phyloP scores from a whole-genome alignment of 2,329 filamentous ascomycete genomes.

The Penicillium sclerotigenum region DNA sequence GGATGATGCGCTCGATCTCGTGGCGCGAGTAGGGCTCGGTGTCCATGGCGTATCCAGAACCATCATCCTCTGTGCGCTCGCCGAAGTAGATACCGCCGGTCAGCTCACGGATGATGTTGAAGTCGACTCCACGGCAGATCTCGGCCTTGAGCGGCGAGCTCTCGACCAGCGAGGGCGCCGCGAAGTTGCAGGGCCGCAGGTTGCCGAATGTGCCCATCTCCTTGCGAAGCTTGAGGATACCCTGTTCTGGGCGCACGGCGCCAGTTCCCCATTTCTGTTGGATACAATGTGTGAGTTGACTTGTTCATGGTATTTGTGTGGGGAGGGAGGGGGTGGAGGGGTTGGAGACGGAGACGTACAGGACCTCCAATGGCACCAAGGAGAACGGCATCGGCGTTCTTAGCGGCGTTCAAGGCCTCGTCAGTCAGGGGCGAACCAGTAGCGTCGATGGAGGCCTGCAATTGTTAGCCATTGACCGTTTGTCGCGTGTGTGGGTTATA shows the following conservation, averaged over 20 bases:
- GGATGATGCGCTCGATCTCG: slow-evolving; percentile 85
- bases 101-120: slow-evolving; percentile 87
- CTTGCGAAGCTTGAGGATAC: slow-evolving; percentile 85
- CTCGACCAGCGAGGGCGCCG: slow-evolving; percentile 78
- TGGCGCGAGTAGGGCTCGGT: slow-evolving; percentile 79
- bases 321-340: neutral
- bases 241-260: slow-evolving; percentile 84
- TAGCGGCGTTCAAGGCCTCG: slow-evolving; percentile 76
- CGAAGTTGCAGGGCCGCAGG: slow-evolving; percentile 93
- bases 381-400: slow-evolving; percentile 82
- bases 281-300: neutral
- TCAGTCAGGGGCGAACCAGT: slow-evolving; percentile 76
- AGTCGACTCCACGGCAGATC: slow-evolving; percentile 82
- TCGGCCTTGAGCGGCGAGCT: slow-evolving; percentile 82
- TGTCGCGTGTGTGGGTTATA: slow-evolving; percentile 23
- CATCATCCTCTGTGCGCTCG: slow-evolving; percentile 71
- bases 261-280: slow-evolving; percentile 83
- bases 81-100: slow-evolving; percentile 96
- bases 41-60: slow-evolving; percentile 74
- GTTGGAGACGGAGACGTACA: slow-evolving; percentile 41
- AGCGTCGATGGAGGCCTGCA: slow-evolving; percentile 80
- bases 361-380: slow-evolving; percentile 95
- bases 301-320: neutral
- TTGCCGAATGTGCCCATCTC: slow-evolving; percentile 94
- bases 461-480: slow-evolving; percentile 4